Base-by-base conservation (phyloP, 129 eudicot genomes). In the Artemisia tridentata region DNA sequence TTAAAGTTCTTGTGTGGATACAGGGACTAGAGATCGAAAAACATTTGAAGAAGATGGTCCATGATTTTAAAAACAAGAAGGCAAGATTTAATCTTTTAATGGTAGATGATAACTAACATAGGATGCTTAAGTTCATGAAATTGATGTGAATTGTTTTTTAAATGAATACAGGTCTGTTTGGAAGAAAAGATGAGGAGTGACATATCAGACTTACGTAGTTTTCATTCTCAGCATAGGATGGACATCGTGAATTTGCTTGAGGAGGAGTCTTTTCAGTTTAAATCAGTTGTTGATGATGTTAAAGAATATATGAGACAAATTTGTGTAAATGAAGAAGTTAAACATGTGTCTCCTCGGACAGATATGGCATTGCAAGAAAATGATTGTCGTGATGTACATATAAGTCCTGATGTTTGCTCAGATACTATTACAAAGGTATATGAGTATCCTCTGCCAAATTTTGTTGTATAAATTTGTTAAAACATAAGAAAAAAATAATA, bases 1-100 rank as follows among this genome's bases (percentile, higher is more conserved):
- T 51, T 52, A 47, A 1, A 3, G 16, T 69, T 51, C 48, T 20
- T 58, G 38, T 62, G 65, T 60, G 57, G 20, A 52, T 72, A 48
- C 73, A 91, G 95, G 97, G 95, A 46, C 52, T 91, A 83, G 89
- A 91, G 80, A 87, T 91, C 20, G 95, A 88, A 65, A 78, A 78
- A 21, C 95, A 88, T 79, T 80, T 91, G 74, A 84, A 85, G 86
- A 88, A 79, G 82, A 80, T 75, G 75, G 83, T 91, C 49, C 72
- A 75, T 34, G 65, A 83, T 29, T 72, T 91, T 81, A 90, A 91
- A 81, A 87, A 78, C 68, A 67, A 75, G 62, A 91, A 85, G 57
- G 97, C 88, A 74, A 80, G 89, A 72, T 48, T 14, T 55, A 31
- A 0, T 55, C 53, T 15, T 2, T 4, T 31, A 3, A 0, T 0